Evolutionary conservation across 306 rosid species (phyloP).

Genomic region (Quercus wislizeni): DNA sequence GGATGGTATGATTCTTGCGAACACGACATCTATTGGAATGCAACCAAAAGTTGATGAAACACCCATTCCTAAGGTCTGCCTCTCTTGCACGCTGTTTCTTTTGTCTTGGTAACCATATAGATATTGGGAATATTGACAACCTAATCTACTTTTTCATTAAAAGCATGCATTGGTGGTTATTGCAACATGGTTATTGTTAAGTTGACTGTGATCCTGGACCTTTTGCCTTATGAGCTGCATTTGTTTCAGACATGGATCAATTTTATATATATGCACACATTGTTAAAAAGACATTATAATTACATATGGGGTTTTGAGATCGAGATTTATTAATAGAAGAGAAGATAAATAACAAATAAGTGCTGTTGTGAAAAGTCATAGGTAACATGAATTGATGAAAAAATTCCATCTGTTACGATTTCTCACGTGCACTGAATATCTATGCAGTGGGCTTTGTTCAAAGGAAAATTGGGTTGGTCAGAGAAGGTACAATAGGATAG

Average conservation of each 20-base stretch:
- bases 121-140: not conserved
- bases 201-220: no score
- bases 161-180: not conserved
- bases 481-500: not conserved
- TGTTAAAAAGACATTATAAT: no score
- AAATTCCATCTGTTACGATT: no score
- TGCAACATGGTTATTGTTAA: no score
- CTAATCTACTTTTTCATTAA: not conserved
- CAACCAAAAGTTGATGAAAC: slow-evolving; percentile 85
- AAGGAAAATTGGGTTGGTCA: not conserved
- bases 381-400: no score
- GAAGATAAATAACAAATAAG: no score
- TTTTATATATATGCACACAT: no score
- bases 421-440: no score
- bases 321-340: no score
- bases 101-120: not conserved
- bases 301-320: no score
- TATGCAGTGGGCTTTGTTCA: no score
- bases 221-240: not conserved
- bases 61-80: slow-evolving; percentile 76
- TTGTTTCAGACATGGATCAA: not conserved
- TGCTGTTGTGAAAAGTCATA: no score
- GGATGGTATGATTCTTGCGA: slow-evolving; percentile 92
- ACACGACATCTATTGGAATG: slow-evolving; percentile 93
- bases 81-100: slow-evolving; percentile 18